Conservation (phyloP, 1,284 basidiomycete species). For the Rhodotorula sp. region DNA sequence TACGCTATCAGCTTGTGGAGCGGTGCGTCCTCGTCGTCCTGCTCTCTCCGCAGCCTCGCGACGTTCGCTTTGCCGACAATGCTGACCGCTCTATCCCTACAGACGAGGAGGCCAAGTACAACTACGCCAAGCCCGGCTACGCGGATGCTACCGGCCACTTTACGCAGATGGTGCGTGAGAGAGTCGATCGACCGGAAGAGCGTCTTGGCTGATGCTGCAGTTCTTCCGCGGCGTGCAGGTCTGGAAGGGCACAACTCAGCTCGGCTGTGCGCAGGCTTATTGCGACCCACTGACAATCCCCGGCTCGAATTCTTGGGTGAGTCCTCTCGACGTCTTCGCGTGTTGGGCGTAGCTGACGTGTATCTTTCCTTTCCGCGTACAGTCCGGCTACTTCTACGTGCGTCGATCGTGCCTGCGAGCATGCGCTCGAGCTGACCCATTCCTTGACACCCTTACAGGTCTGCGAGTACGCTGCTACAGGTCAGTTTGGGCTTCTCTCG, state of each 20-base stretch:
- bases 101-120: constrained; percentile 18
- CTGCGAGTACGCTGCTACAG: constrained; percentile 9
- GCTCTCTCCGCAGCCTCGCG: neutral
- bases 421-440: neutral
- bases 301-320: constrained; percentile 1
- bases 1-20: constrained; percentile 7
- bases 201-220: too few relatives aligned
- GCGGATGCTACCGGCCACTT: constrained; percentile 13
- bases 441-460: neutral
- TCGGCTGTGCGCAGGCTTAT: constrained; percentile 12
- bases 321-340: neutral
- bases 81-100: neutral
- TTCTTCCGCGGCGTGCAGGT: neutral
- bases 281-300: neutral
- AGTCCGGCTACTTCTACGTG: constrained; percentile 18
- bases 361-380: too few relatives aligned
- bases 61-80: neutral
- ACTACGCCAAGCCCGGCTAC: constrained; percentile 7
- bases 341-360: neutral
- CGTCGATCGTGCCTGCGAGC: neutral
- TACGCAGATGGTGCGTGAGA: constrained; percentile 17
- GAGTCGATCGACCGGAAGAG: neutral
- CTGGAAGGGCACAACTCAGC: constrained; percentile 19
- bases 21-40: neutral
- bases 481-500: neutral